phyloP scores from a whole-genome alignment of 805 yeast genomes.

The Yarrowia sp. region DNA sequence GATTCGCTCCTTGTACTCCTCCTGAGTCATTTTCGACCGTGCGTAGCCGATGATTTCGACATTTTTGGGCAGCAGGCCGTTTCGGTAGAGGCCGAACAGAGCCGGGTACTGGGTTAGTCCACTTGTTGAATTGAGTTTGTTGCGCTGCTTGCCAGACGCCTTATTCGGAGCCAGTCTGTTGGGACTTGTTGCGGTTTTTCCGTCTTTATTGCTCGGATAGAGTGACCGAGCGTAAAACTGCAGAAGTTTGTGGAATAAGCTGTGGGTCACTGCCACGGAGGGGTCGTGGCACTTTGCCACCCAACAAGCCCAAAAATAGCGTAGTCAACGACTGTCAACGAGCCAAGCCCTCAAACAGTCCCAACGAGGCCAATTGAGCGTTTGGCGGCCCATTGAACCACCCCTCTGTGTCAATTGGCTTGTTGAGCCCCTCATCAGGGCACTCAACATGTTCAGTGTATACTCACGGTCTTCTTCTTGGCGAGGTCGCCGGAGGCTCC shows the following conservation, averaged over 20 bases:
- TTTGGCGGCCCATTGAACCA: too few relatives aligned
- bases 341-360: too few relatives aligned
- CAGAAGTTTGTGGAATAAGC: not conserved
- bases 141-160: conserved; percentile 15
- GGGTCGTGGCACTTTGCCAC: too few relatives aligned
- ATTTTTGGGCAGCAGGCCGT: conserved; percentile 69
- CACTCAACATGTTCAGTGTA: too few relatives aligned
- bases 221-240: not conserved
- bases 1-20: conserved; percentile 67
- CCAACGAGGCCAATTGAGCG: too few relatives aligned
- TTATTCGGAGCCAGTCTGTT: conserved; percentile 11
- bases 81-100: conserved; percentile 49
- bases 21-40: conserved; percentile 67
- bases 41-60: conserved; percentile 89
- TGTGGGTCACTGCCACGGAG: not conserved
- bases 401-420: not conserved
- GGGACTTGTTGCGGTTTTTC: conserved; percentile 19
- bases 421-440: not conserved
- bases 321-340: not conserved
- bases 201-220: conserved; percentile 13
- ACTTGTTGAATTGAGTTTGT: not conserved
- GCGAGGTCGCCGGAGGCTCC: conserved; percentile 97
- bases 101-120: conserved; percentile 42
- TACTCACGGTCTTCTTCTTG: conserved; percentile 70
- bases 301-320: not conserved